phyloP scores from a whole-genome alignment of 2,329 filamentous ascomycete species.

The Helotiales sp. region DNA sequence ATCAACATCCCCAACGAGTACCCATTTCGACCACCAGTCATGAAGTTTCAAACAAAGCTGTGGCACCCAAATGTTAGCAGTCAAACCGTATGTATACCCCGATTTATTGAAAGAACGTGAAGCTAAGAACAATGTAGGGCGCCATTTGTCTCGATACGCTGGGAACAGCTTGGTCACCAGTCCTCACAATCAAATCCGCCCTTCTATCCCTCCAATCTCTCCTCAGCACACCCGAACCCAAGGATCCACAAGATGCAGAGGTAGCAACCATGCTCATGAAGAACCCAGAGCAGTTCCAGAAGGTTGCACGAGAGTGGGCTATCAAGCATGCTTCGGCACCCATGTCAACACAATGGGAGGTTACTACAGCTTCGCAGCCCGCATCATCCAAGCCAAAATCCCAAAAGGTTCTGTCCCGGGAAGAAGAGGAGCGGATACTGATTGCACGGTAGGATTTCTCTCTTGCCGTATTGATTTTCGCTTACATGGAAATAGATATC shows the following conservation, averaged over 20 bases:
- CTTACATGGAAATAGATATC: slow-evolving; percentile 64
- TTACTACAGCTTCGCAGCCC: slow-evolving; percentile 32
- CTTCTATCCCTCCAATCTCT: slow-evolving; percentile 92
- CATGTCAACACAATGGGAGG: slow-evolving; percentile 55
- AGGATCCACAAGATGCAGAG: slow-evolving; percentile 95
- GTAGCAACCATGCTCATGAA: slow-evolving; percentile 89
- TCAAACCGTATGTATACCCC: slow-evolving; percentile 71
- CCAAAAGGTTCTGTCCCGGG: slow-evolving; percentile 33
- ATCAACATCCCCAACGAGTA: slow-evolving; percentile 89
- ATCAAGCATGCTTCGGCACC: slow-evolving; percentile 82
- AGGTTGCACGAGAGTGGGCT: slow-evolving; percentile 89
- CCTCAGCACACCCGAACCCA: slow-evolving; percentile 90
- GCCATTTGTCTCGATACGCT: slow-evolving; percentile 97
- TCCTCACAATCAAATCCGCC: slow-evolving; percentile 94
- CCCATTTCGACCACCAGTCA: slow-evolving; percentile 88
- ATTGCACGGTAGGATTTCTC: slow-evolving; percentile 29
- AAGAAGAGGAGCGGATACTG: slow-evolving; percentile 38
- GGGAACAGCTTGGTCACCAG: slow-evolving; percentile 88
- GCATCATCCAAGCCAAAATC: slow-evolving; percentile 38
- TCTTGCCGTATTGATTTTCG: background rate
- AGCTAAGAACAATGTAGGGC: slow-evolving; percentile 62
- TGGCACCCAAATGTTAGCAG: slow-evolving; percentile 98
- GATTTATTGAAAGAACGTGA: background rate
- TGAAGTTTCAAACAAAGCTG: slow-evolving; percentile 91
- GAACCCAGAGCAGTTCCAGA: slow-evolving; percentile 77